Percentiles rank a stretch among this genome's conserved stretches.
These are phyloP conservation scores for Mallotus nudiflorus DNA, from an alignment of 345 rosid species.

Conservation along the genomic window DNA sequence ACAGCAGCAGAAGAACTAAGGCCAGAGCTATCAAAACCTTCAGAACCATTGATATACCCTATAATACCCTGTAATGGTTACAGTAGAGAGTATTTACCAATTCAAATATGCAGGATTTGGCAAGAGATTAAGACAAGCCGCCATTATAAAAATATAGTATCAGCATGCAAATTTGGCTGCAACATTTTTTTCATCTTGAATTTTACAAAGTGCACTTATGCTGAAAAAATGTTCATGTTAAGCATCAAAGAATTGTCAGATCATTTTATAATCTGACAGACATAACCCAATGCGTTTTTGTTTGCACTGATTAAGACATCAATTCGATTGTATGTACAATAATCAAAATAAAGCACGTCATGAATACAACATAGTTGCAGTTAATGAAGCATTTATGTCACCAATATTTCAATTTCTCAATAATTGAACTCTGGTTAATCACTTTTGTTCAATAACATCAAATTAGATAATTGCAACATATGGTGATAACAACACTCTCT, in stretches of 20 bases:
- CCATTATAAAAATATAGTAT: neutral
- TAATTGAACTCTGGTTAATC: no score
- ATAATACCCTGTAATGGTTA: conserved; percentile 68
- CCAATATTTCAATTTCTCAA: no score
- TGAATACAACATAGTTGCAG: no score
- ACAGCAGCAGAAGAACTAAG: conserved; percentile 99
- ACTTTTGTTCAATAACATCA: no score
- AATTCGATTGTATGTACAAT: no score
- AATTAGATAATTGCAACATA: no score
- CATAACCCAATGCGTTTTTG: no score
- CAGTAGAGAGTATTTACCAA: conserved; percentile 10
- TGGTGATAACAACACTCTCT: no score
- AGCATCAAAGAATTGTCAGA: neutral
- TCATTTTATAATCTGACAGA: neutral
- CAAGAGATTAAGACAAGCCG: neutral
- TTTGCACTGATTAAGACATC: no score
- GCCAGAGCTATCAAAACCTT: conserved; percentile 92
- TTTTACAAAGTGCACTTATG: neutral
- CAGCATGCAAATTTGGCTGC: neutral
- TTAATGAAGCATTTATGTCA: no score
- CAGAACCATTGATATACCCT: conserved; percentile 81
- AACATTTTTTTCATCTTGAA: neutral
- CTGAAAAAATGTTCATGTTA: neutral
- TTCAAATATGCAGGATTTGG: neutral
- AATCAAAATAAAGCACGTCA: no score